phyloP scores from a whole-genome alignment of 352 stramenopile species.

The Pythium chondricola region DNA sequence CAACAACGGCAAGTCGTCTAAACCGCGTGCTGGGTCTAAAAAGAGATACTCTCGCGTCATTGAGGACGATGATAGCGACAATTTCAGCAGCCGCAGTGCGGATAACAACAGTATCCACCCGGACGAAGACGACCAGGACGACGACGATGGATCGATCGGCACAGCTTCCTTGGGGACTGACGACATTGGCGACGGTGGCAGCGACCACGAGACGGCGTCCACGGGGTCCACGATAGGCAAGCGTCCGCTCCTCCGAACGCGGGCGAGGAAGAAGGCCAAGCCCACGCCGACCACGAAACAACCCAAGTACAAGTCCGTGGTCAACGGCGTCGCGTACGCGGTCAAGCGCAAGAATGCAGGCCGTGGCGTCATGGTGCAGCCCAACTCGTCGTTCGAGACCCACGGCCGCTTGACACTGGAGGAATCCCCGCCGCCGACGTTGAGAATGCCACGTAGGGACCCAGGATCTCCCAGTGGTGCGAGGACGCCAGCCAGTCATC shows the following conservation, averaged over 20 bases:
- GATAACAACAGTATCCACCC: not conserved
- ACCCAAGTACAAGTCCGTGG: not conserved
- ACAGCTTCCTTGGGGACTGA: no score
- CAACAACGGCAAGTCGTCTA: no score
- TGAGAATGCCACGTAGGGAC: no score
- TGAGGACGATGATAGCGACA: conserved; percentile 4
- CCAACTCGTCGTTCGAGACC: no score
- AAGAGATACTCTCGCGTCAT: not conserved
- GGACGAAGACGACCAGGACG: not conserved
- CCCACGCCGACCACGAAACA: not conserved
- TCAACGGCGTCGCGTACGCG: no score
- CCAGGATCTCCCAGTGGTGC: no score
- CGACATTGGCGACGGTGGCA: not conserved
- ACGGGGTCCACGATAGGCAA: no score
- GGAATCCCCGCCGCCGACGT: no score
- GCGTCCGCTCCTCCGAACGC: conserved; percentile 9
- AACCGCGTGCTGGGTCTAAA: not conserved
- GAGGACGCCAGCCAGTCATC: no score
- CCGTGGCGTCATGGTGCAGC: no score
- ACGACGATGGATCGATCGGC: not conserved
- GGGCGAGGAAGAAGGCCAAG: conserved; percentile 5
- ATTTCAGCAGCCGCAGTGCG: not conserved
- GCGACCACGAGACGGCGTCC: not conserved
- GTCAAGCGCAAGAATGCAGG: no score
- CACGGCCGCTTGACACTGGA: no score